A percentile compares a stretch with the other conserved stretches of the same genome.
These are phyloP conservation scores for Cytidiella melzeri DNA, from an alignment of 768 basidiomycete genomes.

Conservation along the genomic window DNA sequence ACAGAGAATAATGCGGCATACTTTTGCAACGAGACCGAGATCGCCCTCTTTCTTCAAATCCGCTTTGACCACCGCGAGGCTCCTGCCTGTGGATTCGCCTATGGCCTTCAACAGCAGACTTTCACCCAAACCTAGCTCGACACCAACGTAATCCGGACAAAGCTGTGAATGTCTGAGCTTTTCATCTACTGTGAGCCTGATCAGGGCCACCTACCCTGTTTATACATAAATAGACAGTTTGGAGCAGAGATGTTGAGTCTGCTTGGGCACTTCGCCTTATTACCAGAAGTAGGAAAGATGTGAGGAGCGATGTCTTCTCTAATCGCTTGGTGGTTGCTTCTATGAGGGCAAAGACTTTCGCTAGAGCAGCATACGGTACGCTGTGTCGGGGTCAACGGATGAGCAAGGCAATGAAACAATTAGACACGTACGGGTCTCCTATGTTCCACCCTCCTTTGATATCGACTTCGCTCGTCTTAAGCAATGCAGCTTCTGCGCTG, in stretches of 20 bases:
- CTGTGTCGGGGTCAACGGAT: constrained; percentile 32
- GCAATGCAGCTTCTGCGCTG: constrained; percentile 67
- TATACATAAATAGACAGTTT: constrained; percentile 93
- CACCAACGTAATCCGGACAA: constrained; percentile 90
- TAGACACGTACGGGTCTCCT: constrained; percentile 66
- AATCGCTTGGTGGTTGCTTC: constrained; percentile 93
- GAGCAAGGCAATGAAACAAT: not conserved
- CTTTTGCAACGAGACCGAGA: constrained; percentile 95
- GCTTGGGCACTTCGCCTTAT: constrained; percentile 78
- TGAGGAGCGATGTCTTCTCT: constrained; percentile 86
- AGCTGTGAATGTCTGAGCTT: constrained; percentile 41
- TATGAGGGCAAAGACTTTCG: constrained; percentile 82
- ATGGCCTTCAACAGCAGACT: constrained; percentile 93
- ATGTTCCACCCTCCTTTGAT: constrained; percentile 77
- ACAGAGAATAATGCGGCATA: constrained; percentile 25
- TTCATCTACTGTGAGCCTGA: not conserved
- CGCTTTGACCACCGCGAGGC: constrained; percentile 71
- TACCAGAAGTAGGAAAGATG: constrained; percentile 82
- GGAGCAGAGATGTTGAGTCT: constrained; percentile 71
- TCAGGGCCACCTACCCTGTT: constrained; percentile 57
- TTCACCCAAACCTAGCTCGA: constrained; percentile 96
- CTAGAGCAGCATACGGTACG: constrained; percentile 90
- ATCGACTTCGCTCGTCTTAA: constrained; percentile 62
- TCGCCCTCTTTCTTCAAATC: constrained; percentile 96
- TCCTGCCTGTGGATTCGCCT: constrained; percentile 90